phyloP scores from a whole-genome alignment of 306 rosid species.

The Quercus dentata region DNA sequence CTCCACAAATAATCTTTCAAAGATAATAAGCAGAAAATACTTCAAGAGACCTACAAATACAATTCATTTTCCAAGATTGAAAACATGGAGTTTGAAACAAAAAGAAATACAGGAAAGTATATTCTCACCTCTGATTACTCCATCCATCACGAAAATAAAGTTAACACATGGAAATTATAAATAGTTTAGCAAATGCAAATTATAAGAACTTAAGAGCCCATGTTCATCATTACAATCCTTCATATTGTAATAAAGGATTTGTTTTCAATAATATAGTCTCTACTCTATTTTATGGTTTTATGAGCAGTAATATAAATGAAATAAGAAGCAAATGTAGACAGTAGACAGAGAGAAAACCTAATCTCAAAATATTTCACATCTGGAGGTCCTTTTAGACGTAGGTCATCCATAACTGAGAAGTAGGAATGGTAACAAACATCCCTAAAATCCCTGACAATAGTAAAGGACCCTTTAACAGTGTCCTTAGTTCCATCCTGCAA shows the following conservation, averaged over 20 bases:
- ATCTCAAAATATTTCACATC: slow-evolving; percentile 66
- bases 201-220: not conserved
- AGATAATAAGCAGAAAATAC: too few relatives aligned
- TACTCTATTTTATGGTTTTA: not conserved
- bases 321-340: not conserved
- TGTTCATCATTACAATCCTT: not conserved
- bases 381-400: slow-evolving; percentile 50
- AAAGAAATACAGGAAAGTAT: not conserved
- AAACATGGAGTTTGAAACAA: not conserved
- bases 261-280: not conserved
- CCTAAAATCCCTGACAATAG: slow-evolving; percentile 66
- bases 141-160: not conserved
- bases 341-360: slow-evolving; percentile 39
- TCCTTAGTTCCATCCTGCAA: slow-evolving; percentile 85
- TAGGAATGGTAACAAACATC: slow-evolving; percentile 78
- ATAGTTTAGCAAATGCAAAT: not conserved
- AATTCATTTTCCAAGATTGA: not conserved
- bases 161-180: not conserved
- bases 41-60: not conserved
- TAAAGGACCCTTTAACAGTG: slow-evolving; percentile 52
- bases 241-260: not conserved
- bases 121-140: not conserved
- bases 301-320: not conserved
- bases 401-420: slow-evolving; percentile 75
- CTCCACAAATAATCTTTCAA: not conserved